Percentiles rank a stretch among this genome's conserved stretches.
phyloP scores from a whole-genome alignment of 148 eudicot species.

The Spergularia marina region DNA sequence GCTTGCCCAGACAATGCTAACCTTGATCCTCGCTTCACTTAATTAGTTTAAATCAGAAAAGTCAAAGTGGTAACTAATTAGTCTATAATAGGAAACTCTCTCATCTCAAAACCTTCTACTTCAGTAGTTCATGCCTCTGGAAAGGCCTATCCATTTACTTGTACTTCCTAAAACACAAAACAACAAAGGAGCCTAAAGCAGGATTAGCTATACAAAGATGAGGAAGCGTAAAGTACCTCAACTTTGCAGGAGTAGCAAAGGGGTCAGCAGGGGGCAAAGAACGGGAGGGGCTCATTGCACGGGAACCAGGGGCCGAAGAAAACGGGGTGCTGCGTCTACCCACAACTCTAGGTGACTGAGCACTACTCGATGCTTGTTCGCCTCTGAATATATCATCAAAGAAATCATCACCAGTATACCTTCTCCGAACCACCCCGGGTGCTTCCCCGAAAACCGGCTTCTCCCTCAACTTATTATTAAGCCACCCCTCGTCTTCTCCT shows the following conservation, averaged over 20 bases:
- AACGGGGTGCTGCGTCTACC: slow-evolving; percentile 28
- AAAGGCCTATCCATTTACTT: too few species aligned
- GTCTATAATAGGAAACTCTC: too few species aligned
- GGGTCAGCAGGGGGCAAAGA: slow-evolving; percentile 42
- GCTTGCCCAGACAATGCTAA: too few species aligned
- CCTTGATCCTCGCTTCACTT: too few species aligned
- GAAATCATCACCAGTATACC: slow-evolving; percentile 57
- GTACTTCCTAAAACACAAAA: too few species aligned
- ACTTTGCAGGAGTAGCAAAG: slow-evolving; percentile 46
- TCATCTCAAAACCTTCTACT: too few species aligned
- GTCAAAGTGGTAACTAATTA: too few species aligned
- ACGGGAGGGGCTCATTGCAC: slow-evolving; percentile 53
- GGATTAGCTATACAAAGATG: not conserved
- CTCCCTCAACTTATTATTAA: slow-evolving; percentile 39
- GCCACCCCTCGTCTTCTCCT: slow-evolving; percentile 20
- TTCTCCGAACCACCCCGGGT: slow-evolving; percentile 30
- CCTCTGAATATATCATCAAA: slow-evolving; percentile 78
- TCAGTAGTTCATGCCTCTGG: too few species aligned
- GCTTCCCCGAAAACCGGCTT: slow-evolving; percentile 77
- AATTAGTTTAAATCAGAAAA: too few species aligned
- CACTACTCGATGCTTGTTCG: slow-evolving; percentile 52
- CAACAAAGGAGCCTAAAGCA: too few species aligned
- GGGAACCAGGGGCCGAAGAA: slow-evolving; percentile 55
- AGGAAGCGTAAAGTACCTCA: slow-evolving; percentile 43
- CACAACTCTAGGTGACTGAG: slow-evolving; percentile 42